Percentiles rank a stretch among this genome's conserved stretches.
Conservation (phyloP, 1,284 basidiomycete species). For the Rhodotorula sp. region DNA sequence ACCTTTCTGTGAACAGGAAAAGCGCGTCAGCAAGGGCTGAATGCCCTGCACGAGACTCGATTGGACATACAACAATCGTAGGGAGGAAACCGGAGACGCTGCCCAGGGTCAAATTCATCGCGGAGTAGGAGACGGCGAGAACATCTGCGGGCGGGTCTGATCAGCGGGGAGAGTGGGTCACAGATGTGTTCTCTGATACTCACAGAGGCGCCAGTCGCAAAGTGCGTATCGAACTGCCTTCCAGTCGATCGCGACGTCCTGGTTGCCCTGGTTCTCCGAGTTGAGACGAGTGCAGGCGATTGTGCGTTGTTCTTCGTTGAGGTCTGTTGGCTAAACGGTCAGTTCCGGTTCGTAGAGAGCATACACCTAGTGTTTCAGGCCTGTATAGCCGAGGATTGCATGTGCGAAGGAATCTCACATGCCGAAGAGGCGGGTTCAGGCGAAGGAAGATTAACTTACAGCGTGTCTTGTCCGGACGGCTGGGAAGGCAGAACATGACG, state of each 20-base stretch:
- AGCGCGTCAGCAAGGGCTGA: neutral
- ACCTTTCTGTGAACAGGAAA: slow-evolving; percentile 35
- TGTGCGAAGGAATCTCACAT: no score
- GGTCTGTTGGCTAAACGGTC: slow-evolving; percentile 42
- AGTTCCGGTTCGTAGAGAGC: no score
- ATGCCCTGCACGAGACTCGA: neutral
- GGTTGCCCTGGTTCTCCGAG: slow-evolving; percentile 63
- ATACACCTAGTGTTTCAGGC: no score
- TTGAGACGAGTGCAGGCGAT: slow-evolving; percentile 73
- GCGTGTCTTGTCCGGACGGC: slow-evolving; percentile 69
- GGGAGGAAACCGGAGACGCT: slow-evolving; percentile 68
- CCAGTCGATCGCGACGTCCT: slow-evolving; percentile 49
- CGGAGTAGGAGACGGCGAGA: slow-evolving; percentile 53
- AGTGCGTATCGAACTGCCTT: slow-evolving; percentile 60
- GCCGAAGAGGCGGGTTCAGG: no score
- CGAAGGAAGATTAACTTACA: slow-evolving; percentile 42
- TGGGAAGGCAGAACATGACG: slow-evolving; percentile 66
- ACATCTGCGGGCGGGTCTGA: neutral
- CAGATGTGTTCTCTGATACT: slow-evolving; percentile 54
- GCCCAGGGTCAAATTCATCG: slow-evolving; percentile 72
- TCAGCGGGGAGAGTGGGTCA: no score
- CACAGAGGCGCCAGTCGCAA: slow-evolving; percentile 61
- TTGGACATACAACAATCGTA: slow-evolving; percentile 54
- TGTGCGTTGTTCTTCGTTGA: slow-evolving; percentile 68
- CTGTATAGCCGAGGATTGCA: no score